phyloP scores from a whole-genome alignment of 495 filamentous ascomycete genomes.

The Aspergillus bertholletiae region DNA sequence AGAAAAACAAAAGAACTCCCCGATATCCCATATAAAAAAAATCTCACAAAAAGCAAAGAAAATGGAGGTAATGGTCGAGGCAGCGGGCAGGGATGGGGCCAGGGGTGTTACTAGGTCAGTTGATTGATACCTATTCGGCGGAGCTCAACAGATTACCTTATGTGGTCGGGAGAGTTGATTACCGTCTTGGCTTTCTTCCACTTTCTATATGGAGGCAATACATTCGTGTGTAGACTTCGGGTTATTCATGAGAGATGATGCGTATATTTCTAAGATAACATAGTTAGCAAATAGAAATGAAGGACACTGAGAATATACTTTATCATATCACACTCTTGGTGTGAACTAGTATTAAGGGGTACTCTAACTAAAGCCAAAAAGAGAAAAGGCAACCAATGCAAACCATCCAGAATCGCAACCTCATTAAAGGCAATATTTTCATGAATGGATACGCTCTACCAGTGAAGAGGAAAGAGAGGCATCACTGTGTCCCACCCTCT shows the following conservation, averaged over 20 bases:
- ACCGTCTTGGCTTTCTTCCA: background rate
- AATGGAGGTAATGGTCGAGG: background rate
- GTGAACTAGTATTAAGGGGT: too few relatives aligned
- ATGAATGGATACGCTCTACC: too few relatives aligned
- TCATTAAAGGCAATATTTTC: too few relatives aligned
- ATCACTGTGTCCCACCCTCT: constrained; percentile 9
- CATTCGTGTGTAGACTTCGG: background rate
- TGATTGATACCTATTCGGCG: background rate
- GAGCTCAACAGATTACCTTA: too few relatives aligned
- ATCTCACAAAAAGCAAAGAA: background rate
- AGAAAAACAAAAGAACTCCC: background rate
- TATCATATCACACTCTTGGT: background rate
- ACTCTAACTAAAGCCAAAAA: too few relatives aligned
- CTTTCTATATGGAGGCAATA: background rate
- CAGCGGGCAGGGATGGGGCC: background rate
- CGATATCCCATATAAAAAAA: background rate
- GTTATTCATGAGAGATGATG: background rate
- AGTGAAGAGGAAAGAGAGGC: too few relatives aligned
- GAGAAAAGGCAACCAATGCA: too few relatives aligned
- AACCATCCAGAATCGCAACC: too few relatives aligned
- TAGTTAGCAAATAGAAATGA: background rate
- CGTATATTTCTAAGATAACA: background rate
- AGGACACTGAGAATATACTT: background rate
- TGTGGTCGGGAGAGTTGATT: background rate
- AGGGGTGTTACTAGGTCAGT: background rate